Evolutionary conservation across 495 filamentous ascomycete species (phyloP).

Genomic region (Podospora bellae-mahoneyi): DNA sequence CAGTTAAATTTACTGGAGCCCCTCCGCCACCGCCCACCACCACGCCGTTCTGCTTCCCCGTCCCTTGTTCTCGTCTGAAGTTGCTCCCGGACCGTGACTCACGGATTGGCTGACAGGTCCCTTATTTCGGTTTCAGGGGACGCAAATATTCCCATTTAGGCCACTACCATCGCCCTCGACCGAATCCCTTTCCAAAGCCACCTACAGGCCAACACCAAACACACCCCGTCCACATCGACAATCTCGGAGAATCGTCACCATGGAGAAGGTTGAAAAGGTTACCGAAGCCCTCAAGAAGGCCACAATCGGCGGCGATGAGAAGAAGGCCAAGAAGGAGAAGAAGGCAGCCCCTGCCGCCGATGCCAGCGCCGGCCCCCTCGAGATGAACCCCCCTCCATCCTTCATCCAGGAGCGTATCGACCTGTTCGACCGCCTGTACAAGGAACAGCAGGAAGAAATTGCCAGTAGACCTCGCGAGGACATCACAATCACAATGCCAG

Average conservation of each 20-base stretch:
- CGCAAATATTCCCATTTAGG: conserved; percentile 11
- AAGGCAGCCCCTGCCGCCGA: conserved; percentile 42
- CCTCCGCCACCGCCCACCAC: conserved; percentile 7
- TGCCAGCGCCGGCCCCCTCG: conserved; percentile 41
- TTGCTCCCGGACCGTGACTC: conserved; percentile 24
- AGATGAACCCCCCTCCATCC: conserved; percentile 66
- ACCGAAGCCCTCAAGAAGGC: conserved; percentile 35
- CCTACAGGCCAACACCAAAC: conserved; percentile 2
- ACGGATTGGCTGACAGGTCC: conserved; percentile 17
- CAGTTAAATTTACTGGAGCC: conserved; percentile 23
- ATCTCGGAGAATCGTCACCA: conserved; percentile 14
- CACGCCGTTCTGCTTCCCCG: neutral
- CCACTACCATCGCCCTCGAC: neutral
- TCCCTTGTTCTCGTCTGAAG: conserved; percentile 17
- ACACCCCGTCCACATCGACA: neutral
- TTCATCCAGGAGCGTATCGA: conserved; percentile 79
- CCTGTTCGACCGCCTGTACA: conserved; percentile 84
- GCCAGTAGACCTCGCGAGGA: conserved; percentile 60
- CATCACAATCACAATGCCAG: conserved; percentile 63
- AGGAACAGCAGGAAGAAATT: conserved; percentile 70
- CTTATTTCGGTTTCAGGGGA: conserved; percentile 22
- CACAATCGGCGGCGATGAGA: conserved; percentile 33
- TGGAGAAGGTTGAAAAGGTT: conserved; percentile 36
- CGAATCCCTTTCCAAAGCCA: neutral
- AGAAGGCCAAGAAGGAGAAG: conserved; percentile 39